Base-by-base conservation (phyloP, 768 basidiomycete genomes). In the Naganishia vaughanmartiniae region DNA sequence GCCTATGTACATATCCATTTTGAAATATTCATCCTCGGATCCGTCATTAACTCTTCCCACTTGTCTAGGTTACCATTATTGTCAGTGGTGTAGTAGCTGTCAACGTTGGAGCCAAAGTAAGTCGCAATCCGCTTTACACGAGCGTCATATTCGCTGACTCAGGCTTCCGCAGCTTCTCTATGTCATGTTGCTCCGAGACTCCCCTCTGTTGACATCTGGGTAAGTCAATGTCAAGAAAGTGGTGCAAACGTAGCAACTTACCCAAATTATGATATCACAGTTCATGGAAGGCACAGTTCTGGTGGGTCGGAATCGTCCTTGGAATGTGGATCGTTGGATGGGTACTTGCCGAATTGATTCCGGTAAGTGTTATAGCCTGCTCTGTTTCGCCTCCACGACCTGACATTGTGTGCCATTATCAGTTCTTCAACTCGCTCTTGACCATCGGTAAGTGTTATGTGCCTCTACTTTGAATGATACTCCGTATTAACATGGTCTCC, bases 401-500 rank as follows among this genome's bases (percentile, higher is more conserved):
- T n/a, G 56, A 34, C 19, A 4, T 15, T 36, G 17, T 26, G 30
- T 28, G 12, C 34, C 14, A 14, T 17, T 24, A 10, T 17, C 24
- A 70, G 71, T 76, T 76, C 71, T 76, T 76, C 75, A 76, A 76
- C 65, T 72, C 74, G 51, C 73, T 76, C 26, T 63, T 76, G 31
- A 74, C 75, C 34, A 76, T 76, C 65, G 60, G 60, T 63, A 46
- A 63, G 60, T 17, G 19, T 24, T 3, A 5, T 57, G 3, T 21
- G 24, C 31, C 34, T 10, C 34, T 14, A 42, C 34, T 60, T 24
- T 26, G 4, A 7, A 9, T 6, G 11, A 28, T 34, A 24, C 57
- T 42, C 36, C 5, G 34, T 36, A 12, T 36, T 36, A 12, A 36
- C 34, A 36, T 36, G 6, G 7, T 46, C 15, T 46, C 21, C 21